Conservation (phyloP, 345 rosid species). For the Cardiospermum halicacabum region DNA sequence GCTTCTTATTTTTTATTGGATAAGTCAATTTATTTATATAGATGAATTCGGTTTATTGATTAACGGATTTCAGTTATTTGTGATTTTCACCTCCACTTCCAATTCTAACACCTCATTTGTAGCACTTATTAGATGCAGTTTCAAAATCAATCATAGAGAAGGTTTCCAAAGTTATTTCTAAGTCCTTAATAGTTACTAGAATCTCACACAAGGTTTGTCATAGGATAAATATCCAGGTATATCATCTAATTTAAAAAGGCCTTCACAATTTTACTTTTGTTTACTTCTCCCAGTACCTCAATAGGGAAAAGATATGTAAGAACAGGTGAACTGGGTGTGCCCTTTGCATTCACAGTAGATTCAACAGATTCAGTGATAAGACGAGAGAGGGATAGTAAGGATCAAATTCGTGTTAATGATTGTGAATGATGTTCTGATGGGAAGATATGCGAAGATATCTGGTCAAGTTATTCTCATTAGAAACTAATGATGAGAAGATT, state of each 20-base stretch:
- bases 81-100: too few relatives aligned
- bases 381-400: conserved; percentile 90
- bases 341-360: conserved; percentile 90
- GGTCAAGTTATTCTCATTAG: conserved; percentile 68
- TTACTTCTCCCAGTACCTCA: conserved; percentile 67
- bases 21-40: too few relatives aligned
- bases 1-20: too few relatives aligned
- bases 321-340: conserved; percentile 92
- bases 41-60: too few relatives aligned
- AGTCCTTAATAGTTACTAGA: conserved; percentile 65
- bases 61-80: too few relatives aligned
- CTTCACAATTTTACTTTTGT: too few relatives aligned
- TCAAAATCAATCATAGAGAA: conserved; percentile 77
- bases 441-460: conserved; percentile 60
- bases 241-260: not conserved
- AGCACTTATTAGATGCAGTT: conserved; percentile 88
- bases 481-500: conserved; percentile 39
- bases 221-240: not conserved
- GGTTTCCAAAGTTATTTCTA: conserved; percentile 65
- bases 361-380: conserved; percentile 64
- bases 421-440: conserved; percentile 66
- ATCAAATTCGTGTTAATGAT: conserved; percentile 72
- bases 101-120: conserved; percentile 87
- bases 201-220: conserved; percentile 73
- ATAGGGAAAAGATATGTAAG: conserved; percentile 96